Evolutionary conservation across 768 basidiomycete genomes (phyloP), one percentile per base, ranked within the genome.

Genomic region (Albatrellus ellisii): DNA sequence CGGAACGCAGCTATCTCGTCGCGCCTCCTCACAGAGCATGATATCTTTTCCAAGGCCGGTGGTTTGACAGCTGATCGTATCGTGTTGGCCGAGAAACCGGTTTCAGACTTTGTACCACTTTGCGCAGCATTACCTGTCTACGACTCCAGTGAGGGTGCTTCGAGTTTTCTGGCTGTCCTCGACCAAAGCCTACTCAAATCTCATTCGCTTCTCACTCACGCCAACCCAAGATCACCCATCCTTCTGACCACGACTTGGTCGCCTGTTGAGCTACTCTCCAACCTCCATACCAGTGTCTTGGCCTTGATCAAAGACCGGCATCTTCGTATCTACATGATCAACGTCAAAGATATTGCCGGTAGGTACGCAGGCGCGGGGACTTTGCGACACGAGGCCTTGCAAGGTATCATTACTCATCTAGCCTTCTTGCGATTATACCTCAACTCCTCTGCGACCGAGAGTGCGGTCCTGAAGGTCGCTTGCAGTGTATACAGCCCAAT

Each of bases 401-500:
- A 82, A 52, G 67, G 64, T 47, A 59, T 85, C 46, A 54, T 86
- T 26, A 71, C 77, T 32, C 75, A 86, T 51, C 66, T 92, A 22
- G 81, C 84, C 1, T 87, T 97, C 67, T 61, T 97, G 54, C 70
- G 87, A 41, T 67, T 98, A 25, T 98, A 83, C 61, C 64, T 89
- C 29, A 85, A 82, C 22, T 60, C 66, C 38, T 61, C 64, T n/a
- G 79, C 77, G 6, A 69, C 62, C 18, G 70, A 79, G 54, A 56
- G 59, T 1, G 57, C 67, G 5, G 64, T 86, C 14, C 54, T 69
- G 31, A 69, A 71, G 53, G 52, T 83, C 26, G 74, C 72, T 3
- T 63, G 61, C 20, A 60, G 56, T 4, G 53, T 66, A 2, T 66
- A 73, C 39, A 68, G 69, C 18, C 66, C 70, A 21, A 46, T 51